phyloP scores from a whole-genome alignment of 805 yeast genomes.

The Starmera amethionina region DNA sequence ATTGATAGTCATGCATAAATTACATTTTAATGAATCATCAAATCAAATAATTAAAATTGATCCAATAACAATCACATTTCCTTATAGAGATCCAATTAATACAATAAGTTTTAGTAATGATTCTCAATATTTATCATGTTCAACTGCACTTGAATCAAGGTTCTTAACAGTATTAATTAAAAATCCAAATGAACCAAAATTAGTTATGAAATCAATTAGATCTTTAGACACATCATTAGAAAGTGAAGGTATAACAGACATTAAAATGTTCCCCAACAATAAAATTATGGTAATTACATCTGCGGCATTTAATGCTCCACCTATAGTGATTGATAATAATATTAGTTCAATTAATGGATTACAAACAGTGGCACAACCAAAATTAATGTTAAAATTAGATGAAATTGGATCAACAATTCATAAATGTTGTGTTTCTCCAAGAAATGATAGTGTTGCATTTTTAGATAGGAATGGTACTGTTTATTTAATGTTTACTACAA shows the following conservation, averaged over 20 bases:
- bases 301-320: slow-evolving; percentile 55
- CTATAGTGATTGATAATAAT: slow-evolving; percentile 56
- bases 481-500: slow-evolving; percentile 55
- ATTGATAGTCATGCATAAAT: slow-evolving; percentile 51
- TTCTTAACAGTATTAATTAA: slow-evolving; percentile 65
- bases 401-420: slow-evolving; percentile 81
- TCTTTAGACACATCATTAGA: slow-evolving; percentile 58
- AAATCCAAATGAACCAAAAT: slow-evolving; percentile 52
- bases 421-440: slow-evolving; percentile 63
- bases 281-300: slow-evolving; percentile 47
- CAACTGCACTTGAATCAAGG: slow-evolving; percentile 60
- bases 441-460: slow-evolving; percentile 80
- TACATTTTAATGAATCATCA: slow-evolving; percentile 1
- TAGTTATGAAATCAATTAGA: slow-evolving; percentile 60
- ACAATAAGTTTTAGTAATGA: slow-evolving; percentile 64
- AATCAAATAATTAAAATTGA: slow-evolving; percentile 27
- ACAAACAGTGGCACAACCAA: slow-evolving; percentile 46
- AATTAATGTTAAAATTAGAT: slow-evolving; percentile 51
- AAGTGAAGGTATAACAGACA: slow-evolving; percentile 82
- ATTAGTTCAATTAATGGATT: slow-evolving; percentile 33
- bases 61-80: slow-evolving; percentile 68
- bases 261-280: slow-evolving; percentile 63
- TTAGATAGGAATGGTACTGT: slow-evolving; percentile 72
- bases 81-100: slow-evolving; percentile 80
- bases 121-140: slow-evolving; percentile 62